Conservation (phyloP, 2,329 filamentous ascomycete genomes). For the Dissoconium aciculare region DNA sequence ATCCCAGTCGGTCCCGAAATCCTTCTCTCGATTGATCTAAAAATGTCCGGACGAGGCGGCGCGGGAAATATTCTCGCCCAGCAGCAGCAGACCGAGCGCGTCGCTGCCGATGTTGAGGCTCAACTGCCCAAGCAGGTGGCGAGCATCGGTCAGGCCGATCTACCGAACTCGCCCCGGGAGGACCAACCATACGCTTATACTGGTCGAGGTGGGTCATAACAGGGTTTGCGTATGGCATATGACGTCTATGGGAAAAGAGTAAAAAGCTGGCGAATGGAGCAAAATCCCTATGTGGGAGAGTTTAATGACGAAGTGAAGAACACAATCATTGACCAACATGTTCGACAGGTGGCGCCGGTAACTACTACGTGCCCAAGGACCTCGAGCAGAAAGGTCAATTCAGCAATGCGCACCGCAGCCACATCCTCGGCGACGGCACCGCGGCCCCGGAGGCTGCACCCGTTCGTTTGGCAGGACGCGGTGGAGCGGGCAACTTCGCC, state of each 20-base stretch:
- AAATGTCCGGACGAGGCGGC: constrained; percentile 28
- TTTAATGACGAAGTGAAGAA: too few species aligned
- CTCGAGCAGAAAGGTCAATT: constrained; percentile 28
- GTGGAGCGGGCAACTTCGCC: constrained; percentile 35
- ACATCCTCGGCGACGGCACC: constrained; percentile 14
- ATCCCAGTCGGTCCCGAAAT: too few species aligned
- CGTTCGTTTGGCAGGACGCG: constrained; percentile 22
- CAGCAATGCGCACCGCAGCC: constrained; percentile 11
- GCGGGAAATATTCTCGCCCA: constrained; percentile 29
- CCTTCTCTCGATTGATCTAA: too few species aligned
- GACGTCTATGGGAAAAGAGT: too few species aligned
- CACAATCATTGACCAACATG: too few species aligned
- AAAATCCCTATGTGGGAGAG: too few species aligned
- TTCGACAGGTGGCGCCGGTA: constrained; percentile 33
- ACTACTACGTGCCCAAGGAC: constrained; percentile 31
- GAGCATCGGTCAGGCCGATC: constrained; percentile 7
- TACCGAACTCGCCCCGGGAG: constrained; percentile 3
- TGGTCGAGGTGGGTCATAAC: too few species aligned
- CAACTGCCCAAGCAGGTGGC: constrained; percentile 13
- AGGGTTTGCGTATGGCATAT: too few species aligned
- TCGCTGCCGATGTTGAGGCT: constrained; percentile 27
- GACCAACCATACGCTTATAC: constrained; percentile 30
- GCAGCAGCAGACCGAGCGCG: constrained; percentile 16
- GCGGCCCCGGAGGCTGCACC: constrained; percentile 3
- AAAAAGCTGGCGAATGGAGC: too few species aligned